Base-by-base conservation (phyloP, 768 basidiomycete genomes). In the Leucocoprinus leucothites region DNA sequence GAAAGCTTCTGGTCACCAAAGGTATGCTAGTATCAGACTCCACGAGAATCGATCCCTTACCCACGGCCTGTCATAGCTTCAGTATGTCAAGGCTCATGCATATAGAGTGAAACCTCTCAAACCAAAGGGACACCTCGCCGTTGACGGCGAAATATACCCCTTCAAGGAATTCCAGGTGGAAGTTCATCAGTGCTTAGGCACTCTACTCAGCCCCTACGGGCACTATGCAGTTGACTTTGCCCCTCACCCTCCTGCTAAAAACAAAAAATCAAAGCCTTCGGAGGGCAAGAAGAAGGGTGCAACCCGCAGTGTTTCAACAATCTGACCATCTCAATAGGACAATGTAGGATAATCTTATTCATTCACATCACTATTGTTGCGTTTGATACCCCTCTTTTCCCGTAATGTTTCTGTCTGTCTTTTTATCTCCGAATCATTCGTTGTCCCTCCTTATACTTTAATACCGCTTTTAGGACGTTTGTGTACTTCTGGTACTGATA, bases 61-160 rank as follows among this genome's bases (percentile, higher is more conserved):
- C 55, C 42, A 62, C 26, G 31, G 25, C 9, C 47, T 51, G 42
- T 46, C 22, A 19, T 54, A 92, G 90, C 70, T 86, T 63, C 78
- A 77, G 47, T 92, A 91, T 64, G 77, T 82, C 66, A 91, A 91
- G 67, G 88, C 83, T 2, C 71, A 81, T 51, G 85, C 89, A 3
- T 90, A 90, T 66, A 81, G 88, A 21, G 75, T 91, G 26, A 85
- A 82, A 64, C 86, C 89, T 3, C 69, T 82, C 26, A 63, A 73
- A 2, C 48, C 71, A 2, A 74, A 81, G 28, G 87, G 87, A 1
- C 70, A 71, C 60, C 63, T 94, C 16, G 74, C 87, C 13, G 75
- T 95, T 16, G 93, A 95, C 60, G 93, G 93, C 7, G 93, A 95
- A 69, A 62, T 71, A 3, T 86, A 81, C 61, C 87, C 87, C 9